A percentile compares a stretch with the other conserved stretches of the same genome.
Conservation (phyloP, 345 rosid genomes). For the Euphorbia tirucalli region DNA sequence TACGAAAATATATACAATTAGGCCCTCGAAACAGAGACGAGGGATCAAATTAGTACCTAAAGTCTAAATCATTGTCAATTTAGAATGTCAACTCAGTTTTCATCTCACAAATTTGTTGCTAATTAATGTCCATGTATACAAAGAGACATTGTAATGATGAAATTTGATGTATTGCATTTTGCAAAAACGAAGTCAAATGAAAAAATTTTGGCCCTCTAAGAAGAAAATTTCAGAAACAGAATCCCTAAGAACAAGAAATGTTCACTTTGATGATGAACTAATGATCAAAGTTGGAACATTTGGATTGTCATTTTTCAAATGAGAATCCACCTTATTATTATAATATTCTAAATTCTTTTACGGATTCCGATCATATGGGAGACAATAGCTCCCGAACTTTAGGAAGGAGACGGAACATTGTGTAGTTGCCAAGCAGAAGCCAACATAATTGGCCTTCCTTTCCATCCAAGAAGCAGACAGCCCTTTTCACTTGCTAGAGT, state of each 20-base stretch:
- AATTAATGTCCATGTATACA: neutral
- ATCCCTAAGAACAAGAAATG: neutral
- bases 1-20: neutral
- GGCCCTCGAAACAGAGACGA: too few relatives aligned
- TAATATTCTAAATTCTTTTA: too few relatives aligned
- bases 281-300: neutral
- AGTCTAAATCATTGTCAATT: neutral
- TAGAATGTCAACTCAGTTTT: neutral
- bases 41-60: too few relatives aligned
- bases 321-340: constrained; percentile 16
- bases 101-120: too few relatives aligned
- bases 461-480: constrained; percentile 59
- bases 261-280: too few relatives aligned
- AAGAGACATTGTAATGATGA: too few relatives aligned
- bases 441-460: constrained; percentile 61
- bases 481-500: constrained; percentile 52
- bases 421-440: constrained; percentile 65
- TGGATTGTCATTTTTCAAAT: neutral
- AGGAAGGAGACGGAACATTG: too few relatives aligned
- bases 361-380: too few relatives aligned
- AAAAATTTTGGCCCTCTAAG: neutral
- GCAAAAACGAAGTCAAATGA: neutral
- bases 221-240: neutral
- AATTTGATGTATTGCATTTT: neutral
- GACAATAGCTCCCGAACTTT: neutral